phyloP scores from a whole-genome alignment of 2,329 filamentous ascomycete species.

The Sarocladiaceae sp. region DNA sequence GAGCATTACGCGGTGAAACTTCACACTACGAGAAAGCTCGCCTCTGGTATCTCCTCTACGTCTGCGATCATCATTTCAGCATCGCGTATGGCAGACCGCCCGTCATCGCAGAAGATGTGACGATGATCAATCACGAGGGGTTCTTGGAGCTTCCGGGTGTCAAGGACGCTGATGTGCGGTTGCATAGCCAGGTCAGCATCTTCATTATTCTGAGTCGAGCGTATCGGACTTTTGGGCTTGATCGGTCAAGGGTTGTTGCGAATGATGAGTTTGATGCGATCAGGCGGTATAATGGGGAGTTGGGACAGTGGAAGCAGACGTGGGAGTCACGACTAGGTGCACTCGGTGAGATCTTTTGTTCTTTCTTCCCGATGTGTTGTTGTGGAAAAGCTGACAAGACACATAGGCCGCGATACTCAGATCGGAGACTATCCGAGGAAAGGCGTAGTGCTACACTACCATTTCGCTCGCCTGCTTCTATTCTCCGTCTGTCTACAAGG shows the following conservation, averaged over 20 bases:
- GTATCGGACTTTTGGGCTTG: slow-evolving; percentile 54
- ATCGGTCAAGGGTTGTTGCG: slow-evolving; percentile 35
- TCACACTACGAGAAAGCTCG: slow-evolving; percentile 52
- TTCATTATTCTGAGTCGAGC: slow-evolving; percentile 57
- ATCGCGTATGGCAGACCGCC: slow-evolving; percentile 57
- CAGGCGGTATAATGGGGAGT: slow-evolving; percentile 22
- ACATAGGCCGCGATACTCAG: slow-evolving; percentile 41
- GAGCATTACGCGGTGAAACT: slow-evolving; percentile 36
- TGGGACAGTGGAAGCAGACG: slow-evolving; percentile 30
- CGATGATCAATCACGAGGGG: slow-evolving; percentile 52
- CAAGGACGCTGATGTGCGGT: slow-evolving; percentile 49
- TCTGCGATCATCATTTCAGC: slow-evolving; percentile 63
- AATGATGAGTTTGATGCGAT: slow-evolving; percentile 28
- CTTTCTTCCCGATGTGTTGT: too few relatives aligned
- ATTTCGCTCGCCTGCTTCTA: slow-evolving; percentile 46
- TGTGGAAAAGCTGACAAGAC: too few relatives aligned
- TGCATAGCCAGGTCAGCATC: slow-evolving; percentile 56
- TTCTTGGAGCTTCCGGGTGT: slow-evolving; percentile 46
- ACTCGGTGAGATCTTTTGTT: slow-evolving; percentile 1
- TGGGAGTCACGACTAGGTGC: slow-evolving; percentile 27
- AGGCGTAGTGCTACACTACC: slow-evolving; percentile 43
- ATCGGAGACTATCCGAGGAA: slow-evolving; percentile 45
- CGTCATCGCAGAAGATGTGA: slow-evolving; percentile 53
- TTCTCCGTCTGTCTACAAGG: slow-evolving; percentile 43
- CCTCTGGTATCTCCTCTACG: slow-evolving; percentile 60